These are phyloP conservation scores for Paraphaeosphaeria minitans DNA, from an alignment of 2,329 filamentous ascomycete species.

Conservation along the genomic window DNA sequence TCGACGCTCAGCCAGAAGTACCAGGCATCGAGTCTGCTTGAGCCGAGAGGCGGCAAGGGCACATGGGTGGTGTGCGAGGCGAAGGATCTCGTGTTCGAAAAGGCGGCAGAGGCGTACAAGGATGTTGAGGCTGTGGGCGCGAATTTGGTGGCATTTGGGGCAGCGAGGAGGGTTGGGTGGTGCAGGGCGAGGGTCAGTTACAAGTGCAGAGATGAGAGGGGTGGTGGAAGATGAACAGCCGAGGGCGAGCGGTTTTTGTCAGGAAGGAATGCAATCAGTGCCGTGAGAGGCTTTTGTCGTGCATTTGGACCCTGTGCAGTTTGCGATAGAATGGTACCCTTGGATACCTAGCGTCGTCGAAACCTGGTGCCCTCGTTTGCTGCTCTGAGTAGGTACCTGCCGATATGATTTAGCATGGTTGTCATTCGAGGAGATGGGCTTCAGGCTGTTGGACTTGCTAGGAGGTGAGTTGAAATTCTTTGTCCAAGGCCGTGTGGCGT, in stretches of 20 bases:
- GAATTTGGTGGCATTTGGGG: conserved; percentile 42
- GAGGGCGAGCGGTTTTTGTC: not conserved
- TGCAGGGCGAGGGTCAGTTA: conserved; percentile 45
- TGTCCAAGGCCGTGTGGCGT: not conserved
- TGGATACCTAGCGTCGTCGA: no score
- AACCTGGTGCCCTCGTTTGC: no score
- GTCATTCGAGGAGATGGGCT: no score
- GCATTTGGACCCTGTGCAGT: no score
- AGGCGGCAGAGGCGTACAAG: conserved; percentile 48
- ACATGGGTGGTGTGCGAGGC: conserved; percentile 49
- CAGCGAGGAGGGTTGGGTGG: conserved; percentile 40
- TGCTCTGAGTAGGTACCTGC: not conserved
- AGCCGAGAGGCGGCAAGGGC: conserved; percentile 26
- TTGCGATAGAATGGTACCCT: no score
- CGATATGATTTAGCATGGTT: not conserved
- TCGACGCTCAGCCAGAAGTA: conserved; percentile 41
- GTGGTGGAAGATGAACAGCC: not conserved
- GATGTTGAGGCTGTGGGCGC: conserved; percentile 44
- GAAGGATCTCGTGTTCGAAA: conserved; percentile 46
- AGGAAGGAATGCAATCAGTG: not conserved
- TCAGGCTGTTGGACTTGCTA: no score
- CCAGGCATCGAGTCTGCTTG: conserved; percentile 35
- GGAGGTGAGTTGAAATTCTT: not conserved
- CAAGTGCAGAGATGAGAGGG: conserved; percentile 44
- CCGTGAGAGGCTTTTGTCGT: not conserved